Evolutionary conservation across 2,329 filamentous ascomycete species (phyloP), one percentile per base, ranked within the genome.

Genomic region (Capronia epimyces): DNA sequence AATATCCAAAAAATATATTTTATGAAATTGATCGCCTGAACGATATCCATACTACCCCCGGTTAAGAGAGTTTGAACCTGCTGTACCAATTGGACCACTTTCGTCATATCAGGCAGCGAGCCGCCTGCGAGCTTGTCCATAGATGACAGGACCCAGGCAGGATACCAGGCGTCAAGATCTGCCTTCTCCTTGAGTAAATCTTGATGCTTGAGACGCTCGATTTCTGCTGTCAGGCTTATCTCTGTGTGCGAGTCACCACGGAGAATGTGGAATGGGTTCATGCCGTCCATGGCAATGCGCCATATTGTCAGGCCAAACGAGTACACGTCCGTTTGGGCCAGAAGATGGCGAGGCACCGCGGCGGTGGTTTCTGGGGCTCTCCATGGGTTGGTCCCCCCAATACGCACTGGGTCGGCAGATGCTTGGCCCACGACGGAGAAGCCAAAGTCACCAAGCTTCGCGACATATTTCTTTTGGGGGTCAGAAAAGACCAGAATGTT

Each of bases 381-480:
- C 60, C 60, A 62, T 20, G 57, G 54, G 32, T 43, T 46, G n/a
- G 58, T 62, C 3, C 59, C 56, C 18, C 58, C 59, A 25, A 59
- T 52, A 13, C 48, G 41, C 21, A 59, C 42, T 21, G 27, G 22
- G 46, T 20, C 18, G 37, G 48, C 49, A 16, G 50, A 43, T 22
- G 34, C 46, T 29, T 42, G 36, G 25, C 45, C 45, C 7, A 58
- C 40, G 20, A 64, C 50, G 7, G 62, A 61, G 43, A 62, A 56
- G 15, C 61, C 61, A 36, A 63, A 64, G 42, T 64, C 62, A 3
- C 60, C 57, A 13, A 64, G 31, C 41, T 64, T 64, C 3, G 61
- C 59, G 36, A 62, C 36, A 37, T 53, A 58, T 46, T 56, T 50
- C 8, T 48, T 50, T 8, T 52, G 44, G 12, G 56, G 48, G 43